Percentiles rank a stretch among this genome's conserved stretches.
phyloP scores from a whole-genome alignment of 2,329 filamentous ascomycete genomes.

The Ceratocystis huliohia region DNA sequence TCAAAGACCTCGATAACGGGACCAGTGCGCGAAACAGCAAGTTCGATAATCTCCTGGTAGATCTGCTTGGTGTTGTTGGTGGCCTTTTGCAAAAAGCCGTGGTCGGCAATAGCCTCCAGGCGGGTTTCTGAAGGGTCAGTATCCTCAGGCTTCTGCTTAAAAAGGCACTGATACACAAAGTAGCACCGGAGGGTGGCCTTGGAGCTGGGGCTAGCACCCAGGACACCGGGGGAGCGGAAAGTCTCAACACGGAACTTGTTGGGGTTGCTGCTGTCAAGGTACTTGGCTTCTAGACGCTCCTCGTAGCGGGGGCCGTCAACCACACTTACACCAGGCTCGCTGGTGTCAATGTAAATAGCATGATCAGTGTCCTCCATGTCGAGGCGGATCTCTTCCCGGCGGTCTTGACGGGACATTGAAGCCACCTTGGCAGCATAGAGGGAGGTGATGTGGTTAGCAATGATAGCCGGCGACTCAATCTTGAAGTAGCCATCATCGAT shows the following conservation, averaged over 20 bases:
- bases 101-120: conserved; percentile 82
- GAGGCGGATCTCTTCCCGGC: conserved; percentile 82
- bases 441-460: conserved; percentile 88
- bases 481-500: conserved; percentile 99
- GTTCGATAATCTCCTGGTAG: conserved; percentile 85
- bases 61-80: conserved; percentile 91
- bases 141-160: conserved; percentile 58
- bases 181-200: conserved; percentile 88
- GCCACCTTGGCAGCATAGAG: conserved; percentile 95
- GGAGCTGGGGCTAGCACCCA: conserved; percentile 54
- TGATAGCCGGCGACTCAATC: conserved; percentile 72
- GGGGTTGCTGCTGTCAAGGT: conserved; percentile 66
- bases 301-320: conserved; percentile 81
- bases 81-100: conserved; percentile 88
- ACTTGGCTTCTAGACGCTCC: conserved; percentile 86
- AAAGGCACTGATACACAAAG: conserved; percentile 95
- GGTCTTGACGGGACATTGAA: conserved; percentile 83
- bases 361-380: conserved; percentile 93
- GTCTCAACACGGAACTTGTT: conserved; percentile 88
- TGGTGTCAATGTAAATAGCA: conserved; percentile 97
- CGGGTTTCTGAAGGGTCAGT: conserved; percentile 69
- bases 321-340: conserved; percentile 68
- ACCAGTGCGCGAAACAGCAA: conserved; percentile 71
- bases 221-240: conserved; percentile 76
- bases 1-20: conserved; percentile 98